Conservation (phyloP, 2,329 filamentous ascomycete species). For the Scortechinia acanthostroma region DNA sequence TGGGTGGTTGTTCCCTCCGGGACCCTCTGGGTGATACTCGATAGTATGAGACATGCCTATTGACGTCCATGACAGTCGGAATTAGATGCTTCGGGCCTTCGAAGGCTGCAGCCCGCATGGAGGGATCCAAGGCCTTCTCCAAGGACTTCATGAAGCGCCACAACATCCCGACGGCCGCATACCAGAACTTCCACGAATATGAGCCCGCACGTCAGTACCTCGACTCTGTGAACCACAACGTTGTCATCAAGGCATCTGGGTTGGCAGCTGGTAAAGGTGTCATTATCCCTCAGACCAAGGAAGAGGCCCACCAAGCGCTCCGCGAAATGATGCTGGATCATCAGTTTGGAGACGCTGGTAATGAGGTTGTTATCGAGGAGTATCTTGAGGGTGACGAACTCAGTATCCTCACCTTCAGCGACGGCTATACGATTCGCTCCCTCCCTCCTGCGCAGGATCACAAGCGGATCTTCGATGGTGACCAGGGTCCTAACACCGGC, state of each 20-base stretch:
- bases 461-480: constrained; percentile 87
- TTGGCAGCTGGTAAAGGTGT: constrained; percentile 93
- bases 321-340: constrained; percentile 84
- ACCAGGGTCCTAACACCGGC: constrained; percentile 86
- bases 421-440: constrained; percentile 76
- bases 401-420: constrained; percentile 83
- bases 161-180: constrained; percentile 82
- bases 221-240: constrained; percentile 59
- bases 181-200: constrained; percentile 80
- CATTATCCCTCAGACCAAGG: constrained; percentile 74
- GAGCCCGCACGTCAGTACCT: constrained; percentile 69
- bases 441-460: constrained; percentile 92
- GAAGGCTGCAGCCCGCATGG: constrained; percentile 77
- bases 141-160: constrained; percentile 96
- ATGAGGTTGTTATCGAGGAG: constrained; percentile 93
- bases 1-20: constrained; percentile 23
- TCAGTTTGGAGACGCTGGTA: constrained; percentile 79
- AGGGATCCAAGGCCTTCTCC: constrained; percentile 93
- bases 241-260: constrained; percentile 91
- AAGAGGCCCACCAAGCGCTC: constrained; percentile 75
- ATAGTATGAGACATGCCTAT: too few relatives aligned
- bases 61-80: too few relatives aligned
- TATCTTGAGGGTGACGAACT: constrained; percentile 86
- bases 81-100: constrained; percentile 83
- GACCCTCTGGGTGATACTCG: not conserved